Percentiles rank a stretch among this genome's conserved stretches.
Evolutionary conservation across 805 yeast species (phyloP).

Genomic region (Blastobotrys terrestris): DNA sequence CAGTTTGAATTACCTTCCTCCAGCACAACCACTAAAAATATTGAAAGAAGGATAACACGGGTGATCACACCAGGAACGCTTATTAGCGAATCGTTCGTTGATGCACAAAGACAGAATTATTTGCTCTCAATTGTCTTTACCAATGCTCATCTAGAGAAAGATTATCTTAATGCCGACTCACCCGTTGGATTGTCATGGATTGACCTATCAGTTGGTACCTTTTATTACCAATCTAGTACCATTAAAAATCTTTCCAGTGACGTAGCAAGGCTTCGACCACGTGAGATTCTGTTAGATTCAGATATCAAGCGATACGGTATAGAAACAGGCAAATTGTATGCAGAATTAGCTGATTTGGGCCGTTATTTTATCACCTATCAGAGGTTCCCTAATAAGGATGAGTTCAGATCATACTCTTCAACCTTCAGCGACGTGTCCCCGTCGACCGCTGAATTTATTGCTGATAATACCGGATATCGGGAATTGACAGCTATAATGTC

Average conservation of each 20-base stretch:
- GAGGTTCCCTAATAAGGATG: conserved; percentile 36
- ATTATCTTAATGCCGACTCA: conserved; percentile 35
- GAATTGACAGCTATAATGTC: conserved; percentile 58
- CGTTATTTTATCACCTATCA: conserved; percentile 56
- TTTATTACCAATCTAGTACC: conserved; percentile 60
- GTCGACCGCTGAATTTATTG: conserved; percentile 13
- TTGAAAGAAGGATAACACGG: conserved; percentile 44
- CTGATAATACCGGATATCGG: conserved; percentile 20
- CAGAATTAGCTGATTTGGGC: conserved; percentile 51
- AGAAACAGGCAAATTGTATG: conserved; percentile 47
- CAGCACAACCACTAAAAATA: neutral
- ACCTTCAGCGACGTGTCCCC: conserved; percentile 35
- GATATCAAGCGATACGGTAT: conserved; percentile 24
- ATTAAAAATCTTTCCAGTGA: conserved; percentile 60
- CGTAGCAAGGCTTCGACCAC: conserved; percentile 70
- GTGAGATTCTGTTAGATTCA: conserved; percentile 57
- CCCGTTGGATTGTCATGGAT: conserved; percentile 79
- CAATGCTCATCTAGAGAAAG: conserved; percentile 9
- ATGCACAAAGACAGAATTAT: conserved; percentile 64
- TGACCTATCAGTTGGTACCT: conserved; percentile 79
- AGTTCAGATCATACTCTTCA: conserved; percentile 33
- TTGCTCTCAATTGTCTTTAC: conserved; percentile 48
- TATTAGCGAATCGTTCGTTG: conserved; percentile 77
- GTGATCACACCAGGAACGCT: conserved; percentile 91
- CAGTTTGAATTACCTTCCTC: conserved; percentile 37